Evolutionary conservation across 2,329 filamentous ascomycete genomes (phyloP).

Genomic region (Clonostachys byssicola): DNA sequence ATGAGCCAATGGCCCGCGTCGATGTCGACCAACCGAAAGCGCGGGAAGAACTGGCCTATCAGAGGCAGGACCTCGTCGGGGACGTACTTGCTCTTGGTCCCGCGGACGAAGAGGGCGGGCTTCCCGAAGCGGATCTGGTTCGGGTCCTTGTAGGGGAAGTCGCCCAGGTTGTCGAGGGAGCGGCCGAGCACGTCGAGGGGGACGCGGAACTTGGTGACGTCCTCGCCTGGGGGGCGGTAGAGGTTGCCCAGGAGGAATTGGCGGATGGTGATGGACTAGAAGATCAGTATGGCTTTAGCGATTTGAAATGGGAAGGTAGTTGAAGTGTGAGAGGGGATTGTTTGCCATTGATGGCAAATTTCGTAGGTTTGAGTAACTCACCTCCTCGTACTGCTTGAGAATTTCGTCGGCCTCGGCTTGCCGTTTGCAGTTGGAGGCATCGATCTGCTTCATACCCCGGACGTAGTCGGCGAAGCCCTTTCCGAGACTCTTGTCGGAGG

Average conservation of each 20-base stretch:
- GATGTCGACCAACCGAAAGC: constrained; percentile 68
- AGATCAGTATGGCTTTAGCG: neutral
- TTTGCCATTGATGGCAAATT: too few relatives aligned
- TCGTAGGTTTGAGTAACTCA: constrained; percentile 18
- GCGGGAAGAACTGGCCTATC: constrained; percentile 78
- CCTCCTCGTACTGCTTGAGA: constrained; percentile 68
- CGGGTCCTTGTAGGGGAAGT: constrained; percentile 82
- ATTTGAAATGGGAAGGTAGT: neutral
- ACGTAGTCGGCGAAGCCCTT: constrained; percentile 78
- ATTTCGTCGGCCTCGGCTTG: constrained; percentile 79
- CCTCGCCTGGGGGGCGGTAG: constrained; percentile 42
- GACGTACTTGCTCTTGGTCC: constrained; percentile 74
- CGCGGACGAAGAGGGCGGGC: constrained; percentile 76
- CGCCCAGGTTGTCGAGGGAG: constrained; percentile 71
- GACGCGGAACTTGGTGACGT: constrained; percentile 68
- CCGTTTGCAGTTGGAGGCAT: constrained; percentile 60
- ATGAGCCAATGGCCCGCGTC: constrained; percentile 86
- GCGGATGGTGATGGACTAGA: constrained; percentile 64
- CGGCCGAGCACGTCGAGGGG: constrained; percentile 68
- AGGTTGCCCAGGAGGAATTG: constrained; percentile 93
- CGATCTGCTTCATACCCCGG: constrained; percentile 78
- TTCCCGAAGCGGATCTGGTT: constrained; percentile 66
- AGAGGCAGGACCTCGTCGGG: constrained; percentile 76
- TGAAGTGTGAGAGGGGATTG: neutral
- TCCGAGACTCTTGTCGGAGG: constrained; percentile 72